Conservation (phyloP, 176 grass and related monocot species). For the Puya raimondii region DNA sequence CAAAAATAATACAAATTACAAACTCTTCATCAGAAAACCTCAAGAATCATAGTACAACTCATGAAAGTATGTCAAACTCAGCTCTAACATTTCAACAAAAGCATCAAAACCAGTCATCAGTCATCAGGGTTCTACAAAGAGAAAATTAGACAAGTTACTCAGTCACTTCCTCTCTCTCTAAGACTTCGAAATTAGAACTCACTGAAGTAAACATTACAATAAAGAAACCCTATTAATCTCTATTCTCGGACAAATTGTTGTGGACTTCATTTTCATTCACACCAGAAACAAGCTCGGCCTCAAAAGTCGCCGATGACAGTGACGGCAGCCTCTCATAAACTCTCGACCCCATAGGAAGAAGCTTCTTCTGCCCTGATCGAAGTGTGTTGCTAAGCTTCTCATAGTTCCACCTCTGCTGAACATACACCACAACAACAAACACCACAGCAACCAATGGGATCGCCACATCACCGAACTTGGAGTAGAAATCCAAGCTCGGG, state of each 20-base stretch:
- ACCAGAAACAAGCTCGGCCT: constrained; percentile 66
- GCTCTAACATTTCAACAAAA: no score
- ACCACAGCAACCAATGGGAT: constrained; percentile 53
- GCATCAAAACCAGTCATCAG: no score
- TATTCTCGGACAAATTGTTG: constrained; percentile 7
- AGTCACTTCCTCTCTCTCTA: no score
- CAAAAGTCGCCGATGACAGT: constrained; percentile 55
- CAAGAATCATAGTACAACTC: no score
- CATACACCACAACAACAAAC: constrained; percentile 45
- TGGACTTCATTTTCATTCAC: constrained; percentile 23
- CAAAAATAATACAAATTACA: no score
- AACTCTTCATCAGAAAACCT: no score
- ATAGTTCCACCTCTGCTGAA: constrained; percentile 88
- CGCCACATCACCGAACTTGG: constrained; percentile 64
- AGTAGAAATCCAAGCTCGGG: constrained; percentile 85
- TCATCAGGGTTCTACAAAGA: no score
- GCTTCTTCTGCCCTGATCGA: constrained; percentile 68
- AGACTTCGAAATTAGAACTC: no score
- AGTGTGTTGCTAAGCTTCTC: constrained; percentile 67
- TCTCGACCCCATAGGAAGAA: constrained; percentile 69
- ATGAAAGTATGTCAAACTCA: no score
- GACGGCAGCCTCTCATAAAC: constrained; percentile 85
- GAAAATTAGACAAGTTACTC: no score
- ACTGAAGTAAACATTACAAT: no score
- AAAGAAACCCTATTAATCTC: background rate